Evolutionary conservation across 2,329 filamentous ascomycete genomes (phyloP), one percentile per base, ranked within the genome.

Genomic region (Peltaster fructicola): DNA sequence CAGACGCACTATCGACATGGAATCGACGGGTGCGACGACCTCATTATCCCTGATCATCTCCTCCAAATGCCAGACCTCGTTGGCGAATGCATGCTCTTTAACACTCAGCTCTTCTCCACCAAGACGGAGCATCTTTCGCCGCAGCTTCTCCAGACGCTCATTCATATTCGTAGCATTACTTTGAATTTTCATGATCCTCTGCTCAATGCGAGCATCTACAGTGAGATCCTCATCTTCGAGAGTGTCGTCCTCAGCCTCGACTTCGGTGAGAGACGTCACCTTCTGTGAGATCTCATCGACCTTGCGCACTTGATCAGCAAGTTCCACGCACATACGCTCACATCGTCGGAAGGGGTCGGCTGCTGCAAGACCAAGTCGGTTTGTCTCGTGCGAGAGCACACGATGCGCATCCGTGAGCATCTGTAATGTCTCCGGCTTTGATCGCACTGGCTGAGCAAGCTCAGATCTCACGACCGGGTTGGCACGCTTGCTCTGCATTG

Each of bases 371-470:
- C 75, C 74, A 7, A 84, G 59, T 7, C 59, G 60, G 36, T 74
- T 61, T 0, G 74, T 80, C 47, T 84, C 75, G 7, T 65, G 62
- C 33, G 69, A 69, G 5, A 84, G 57, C 4, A 77, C 56, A 41
- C 74, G 70, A 46, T 85, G 78, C 0, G 70, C 69, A 30, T 78
- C 69, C 14, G 73, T 76, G 36, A 85, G 65, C 17, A 80, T 59
- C 34, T 72, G 65, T 10, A 84, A 58, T 2, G 74, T 78, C 12
- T 74, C 65, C 8, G 74, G 68, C 12, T 72, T 77, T 12, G 82
- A 61, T 30, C 68, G 63, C 26, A 84, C 59, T 40, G 77, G 68
- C 47, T 66, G 65, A 46, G 21, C 17, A 25, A 65, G 62, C 21
- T 65, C 65, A 7, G 21, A 20, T n/a, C n/a, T n/a, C n/a, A n/a